Evolutionary conservation across 2,329 filamentous ascomycete genomes (phyloP).

Genomic region (Aspergillus ibericus): DNA sequence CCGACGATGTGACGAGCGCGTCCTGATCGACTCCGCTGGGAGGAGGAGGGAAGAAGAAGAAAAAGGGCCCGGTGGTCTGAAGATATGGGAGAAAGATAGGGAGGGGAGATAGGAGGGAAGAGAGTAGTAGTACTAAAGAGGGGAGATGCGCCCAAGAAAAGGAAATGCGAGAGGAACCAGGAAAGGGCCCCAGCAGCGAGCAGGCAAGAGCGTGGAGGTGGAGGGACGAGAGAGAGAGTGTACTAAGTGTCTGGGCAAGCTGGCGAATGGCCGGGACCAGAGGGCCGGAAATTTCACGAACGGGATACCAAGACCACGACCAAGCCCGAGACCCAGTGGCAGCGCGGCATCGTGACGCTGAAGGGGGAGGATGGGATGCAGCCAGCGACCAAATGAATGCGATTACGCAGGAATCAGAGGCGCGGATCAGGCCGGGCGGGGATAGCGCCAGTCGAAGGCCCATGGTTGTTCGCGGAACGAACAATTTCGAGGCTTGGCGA

Average conservation of each 20-base stretch:
- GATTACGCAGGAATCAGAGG: constrained; percentile 3
- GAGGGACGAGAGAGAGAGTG: constrained; percentile 1
- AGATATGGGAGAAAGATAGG: constrained; percentile 1
- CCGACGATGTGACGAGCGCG: background rate
- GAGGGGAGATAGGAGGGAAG: background rate
- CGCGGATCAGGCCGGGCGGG: background rate
- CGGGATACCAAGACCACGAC: constrained; percentile 16
- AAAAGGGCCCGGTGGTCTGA: background rate
- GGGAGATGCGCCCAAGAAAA: constrained; percentile 6
- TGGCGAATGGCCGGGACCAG: background rate
- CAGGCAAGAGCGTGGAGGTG: constrained; percentile 14
- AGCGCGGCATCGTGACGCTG: constrained; percentile 12
- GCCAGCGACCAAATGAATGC: background rate
- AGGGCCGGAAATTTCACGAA: constrained; percentile 15
- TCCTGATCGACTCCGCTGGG: constrained; percentile 6
- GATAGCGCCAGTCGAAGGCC: constrained; percentile 7
- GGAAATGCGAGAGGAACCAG: constrained; percentile 6
- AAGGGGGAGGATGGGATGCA: background rate
- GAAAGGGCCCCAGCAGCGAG: background rate
- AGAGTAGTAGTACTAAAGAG: constrained; percentile 3
- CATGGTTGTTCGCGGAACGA: constrained; percentile 17
- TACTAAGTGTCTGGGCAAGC: constrained; percentile 13
- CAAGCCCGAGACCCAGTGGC: constrained; percentile 14
- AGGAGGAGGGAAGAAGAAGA: background rate
- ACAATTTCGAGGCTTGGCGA: constrained; percentile 15